Percentiles rank a stretch among this genome's conserved stretches.
These are phyloP conservation scores for Trichoderma cornu-damae DNA, from an alignment of 2,329 filamentous ascomycete species.

Conservation along the genomic window DNA sequence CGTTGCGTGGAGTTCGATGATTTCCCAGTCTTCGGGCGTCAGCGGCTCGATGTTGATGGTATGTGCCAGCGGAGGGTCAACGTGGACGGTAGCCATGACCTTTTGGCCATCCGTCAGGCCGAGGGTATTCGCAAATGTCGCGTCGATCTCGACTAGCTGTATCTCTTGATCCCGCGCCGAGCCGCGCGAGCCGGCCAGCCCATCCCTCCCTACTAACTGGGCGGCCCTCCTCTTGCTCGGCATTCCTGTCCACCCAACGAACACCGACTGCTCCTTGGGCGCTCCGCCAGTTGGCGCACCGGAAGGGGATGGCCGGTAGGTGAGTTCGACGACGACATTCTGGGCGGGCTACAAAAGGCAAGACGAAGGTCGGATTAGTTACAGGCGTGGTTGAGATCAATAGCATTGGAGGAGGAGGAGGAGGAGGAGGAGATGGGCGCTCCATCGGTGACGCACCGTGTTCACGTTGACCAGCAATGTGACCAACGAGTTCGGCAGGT, in stretches of 20 bases:
- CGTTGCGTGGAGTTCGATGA: slow-evolving; percentile 93
- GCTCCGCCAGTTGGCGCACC: slow-evolving; percentile 42
- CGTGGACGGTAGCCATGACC: slow-evolving; percentile 65
- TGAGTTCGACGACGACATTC: slow-evolving; percentile 93
- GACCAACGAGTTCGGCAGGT: slow-evolving; percentile 79
- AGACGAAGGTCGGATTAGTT: background rate
- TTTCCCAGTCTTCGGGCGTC: slow-evolving; percentile 96
- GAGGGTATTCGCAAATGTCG: slow-evolving; percentile 71
- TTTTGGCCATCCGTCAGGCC: slow-evolving; percentile 79
- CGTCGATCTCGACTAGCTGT: slow-evolving; percentile 77
- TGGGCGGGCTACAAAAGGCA: slow-evolving; percentile 65
- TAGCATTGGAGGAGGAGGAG: background rate
- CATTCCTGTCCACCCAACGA: slow-evolving; percentile 96
- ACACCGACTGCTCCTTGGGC: slow-evolving; percentile 63
- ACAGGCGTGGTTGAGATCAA: background rate
- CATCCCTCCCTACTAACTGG: slow-evolving; percentile 68
- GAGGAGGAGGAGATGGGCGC: background rate
- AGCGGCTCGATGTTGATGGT: slow-evolving; percentile 96
- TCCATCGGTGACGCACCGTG: slow-evolving; percentile 55
- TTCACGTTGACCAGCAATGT: slow-evolving; percentile 83
- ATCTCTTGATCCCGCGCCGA: slow-evolving; percentile 69
- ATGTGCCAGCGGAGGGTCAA: slow-evolving; percentile 86
- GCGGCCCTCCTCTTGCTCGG: slow-evolving; percentile 79
- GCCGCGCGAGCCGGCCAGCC: slow-evolving; percentile 56
- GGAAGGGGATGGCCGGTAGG: slow-evolving; percentile 55